Percentiles rank a stretch among this genome's conserved stretches.
Conservation (phyloP, 2,329 filamentous ascomycete species). For the Dactylellina leptospora region DNA sequence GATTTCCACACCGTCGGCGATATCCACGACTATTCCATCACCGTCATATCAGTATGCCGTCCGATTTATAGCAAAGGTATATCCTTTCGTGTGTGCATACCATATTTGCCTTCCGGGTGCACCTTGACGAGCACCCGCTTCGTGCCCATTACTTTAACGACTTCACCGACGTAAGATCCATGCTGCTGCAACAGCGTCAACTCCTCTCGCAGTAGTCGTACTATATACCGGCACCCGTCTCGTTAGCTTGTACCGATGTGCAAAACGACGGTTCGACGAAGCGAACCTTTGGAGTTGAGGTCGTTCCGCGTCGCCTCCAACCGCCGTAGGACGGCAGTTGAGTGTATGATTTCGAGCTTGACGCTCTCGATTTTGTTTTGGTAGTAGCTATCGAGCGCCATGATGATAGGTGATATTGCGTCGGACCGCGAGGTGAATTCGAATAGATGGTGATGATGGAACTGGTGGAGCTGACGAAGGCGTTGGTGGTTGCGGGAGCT, state of each 20-base stretch:
- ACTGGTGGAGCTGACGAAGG: conserved; percentile 34
- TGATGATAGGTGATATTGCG: conserved; percentile 64
- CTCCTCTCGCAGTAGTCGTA: conserved; percentile 92
- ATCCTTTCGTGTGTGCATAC: conserved; percentile 65
- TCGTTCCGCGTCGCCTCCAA: conserved; percentile 98
- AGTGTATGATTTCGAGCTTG: conserved; percentile 99
- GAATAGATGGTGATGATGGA: conserved; percentile 12
- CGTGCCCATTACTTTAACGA: conserved; percentile 99
- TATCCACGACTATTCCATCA: conserved; percentile 79
- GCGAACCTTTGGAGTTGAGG: conserved; percentile 83
- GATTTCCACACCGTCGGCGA: conserved; percentile 92
- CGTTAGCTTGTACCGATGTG: conserved; percentile 54
- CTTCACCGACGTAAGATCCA: conserved; percentile 96
- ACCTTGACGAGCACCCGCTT: conserved; percentile 99
- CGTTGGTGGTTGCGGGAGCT: conserved; percentile 42
- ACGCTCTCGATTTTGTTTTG: conserved; percentile 99
- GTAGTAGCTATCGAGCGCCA: conserved; percentile 99
- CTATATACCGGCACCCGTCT: conserved; percentile 60
- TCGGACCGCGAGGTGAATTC: conserved; percentile 16
- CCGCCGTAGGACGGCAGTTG: conserved; percentile 90
- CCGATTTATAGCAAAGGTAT: neutral
- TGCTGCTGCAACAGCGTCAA: conserved; percentile 95
- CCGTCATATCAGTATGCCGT: conserved; percentile 3
- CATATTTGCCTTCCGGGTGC: conserved; percentile 99
- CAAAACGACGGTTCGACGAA: neutral